Evolutionary conservation across 1,139 yeast genomes (phyloP).

Genomic region (Yamadazyma conglobata): DNA sequence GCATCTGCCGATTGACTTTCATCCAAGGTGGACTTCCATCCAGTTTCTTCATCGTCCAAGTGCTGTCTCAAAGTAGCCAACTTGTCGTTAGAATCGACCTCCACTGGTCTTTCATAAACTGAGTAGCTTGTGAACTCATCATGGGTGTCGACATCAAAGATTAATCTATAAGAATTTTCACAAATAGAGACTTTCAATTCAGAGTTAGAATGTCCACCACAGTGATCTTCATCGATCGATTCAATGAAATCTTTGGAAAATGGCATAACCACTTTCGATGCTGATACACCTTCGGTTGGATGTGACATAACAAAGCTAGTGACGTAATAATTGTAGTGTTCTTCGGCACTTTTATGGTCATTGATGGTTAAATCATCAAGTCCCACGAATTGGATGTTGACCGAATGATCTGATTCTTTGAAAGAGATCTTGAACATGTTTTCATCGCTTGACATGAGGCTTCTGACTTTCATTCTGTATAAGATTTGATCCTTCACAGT

Average conservation of each 20-base stretch:
- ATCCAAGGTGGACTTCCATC: constrained; percentile 35
- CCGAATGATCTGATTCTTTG: constrained; percentile 49
- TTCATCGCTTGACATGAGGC: constrained; percentile 78
- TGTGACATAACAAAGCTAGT: constrained; percentile 92
- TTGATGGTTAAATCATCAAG: constrained; percentile 83
- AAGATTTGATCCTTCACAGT: constrained; percentile 85
- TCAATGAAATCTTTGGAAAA: constrained; percentile 64
- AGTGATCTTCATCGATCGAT: constrained; percentile 53
- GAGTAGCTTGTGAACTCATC: constrained; percentile 72
- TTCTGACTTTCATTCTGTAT: constrained; percentile 84
- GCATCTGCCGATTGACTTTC: constrained; percentile 23
- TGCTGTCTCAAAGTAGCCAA: constrained; percentile 24
- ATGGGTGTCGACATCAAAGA: constrained; percentile 77
- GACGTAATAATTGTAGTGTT: constrained; percentile 86
- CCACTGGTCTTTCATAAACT: constrained; percentile 35
- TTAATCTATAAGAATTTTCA: constrained; percentile 73
- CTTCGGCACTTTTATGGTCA: constrained; percentile 72
- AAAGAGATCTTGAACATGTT: constrained; percentile 86
- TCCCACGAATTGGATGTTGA: constrained; percentile 81
- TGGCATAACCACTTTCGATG: constrained; percentile 71
- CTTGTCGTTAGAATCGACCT: constrained; percentile 24
- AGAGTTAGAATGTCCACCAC: constrained; percentile 66
- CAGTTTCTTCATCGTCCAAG: constrained; percentile 33
- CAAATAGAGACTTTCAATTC: constrained; percentile 80
- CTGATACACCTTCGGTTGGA: constrained; percentile 96